Conservation (phyloP, 257 asterid species). For the Solanum acaule region DNA sequence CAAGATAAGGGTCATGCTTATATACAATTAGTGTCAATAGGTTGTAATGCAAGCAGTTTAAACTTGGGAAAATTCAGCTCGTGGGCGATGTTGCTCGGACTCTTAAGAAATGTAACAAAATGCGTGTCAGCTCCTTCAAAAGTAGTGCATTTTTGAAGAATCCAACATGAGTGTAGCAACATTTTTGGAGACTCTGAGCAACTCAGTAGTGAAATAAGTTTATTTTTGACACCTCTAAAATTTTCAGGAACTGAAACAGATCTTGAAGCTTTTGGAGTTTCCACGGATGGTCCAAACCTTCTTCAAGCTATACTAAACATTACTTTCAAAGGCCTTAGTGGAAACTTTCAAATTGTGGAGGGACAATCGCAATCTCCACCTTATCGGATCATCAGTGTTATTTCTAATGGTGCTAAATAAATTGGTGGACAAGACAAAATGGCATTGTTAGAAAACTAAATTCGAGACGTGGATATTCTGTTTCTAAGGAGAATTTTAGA, state of each 20-base stretch:
- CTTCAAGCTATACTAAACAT: slow-evolving; percentile 7
- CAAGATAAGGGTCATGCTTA: too few species aligned
- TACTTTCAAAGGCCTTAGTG: slow-evolving; percentile 5
- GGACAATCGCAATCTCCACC: neutral
- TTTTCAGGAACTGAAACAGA: slow-evolving; percentile 14
- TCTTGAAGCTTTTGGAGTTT: slow-evolving; percentile 30
- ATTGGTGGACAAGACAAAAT: slow-evolving; percentile 18
- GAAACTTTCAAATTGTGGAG: too few species aligned
- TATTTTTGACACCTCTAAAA: neutral
- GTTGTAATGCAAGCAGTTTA: neutral
- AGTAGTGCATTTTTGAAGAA: neutral
- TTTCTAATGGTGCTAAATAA: neutral
- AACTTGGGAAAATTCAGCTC: neutral
- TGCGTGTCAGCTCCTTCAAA: neutral
- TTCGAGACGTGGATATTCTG: neutral
- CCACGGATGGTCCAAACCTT: slow-evolving; percentile 23
- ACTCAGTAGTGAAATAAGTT: neutral
- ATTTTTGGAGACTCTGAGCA: neutral
- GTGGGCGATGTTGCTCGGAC: neutral
- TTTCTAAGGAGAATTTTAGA: slow-evolving; percentile 16
- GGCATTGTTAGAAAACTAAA: slow-evolving; percentile 7
- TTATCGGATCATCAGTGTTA: slow-evolving; percentile 9
- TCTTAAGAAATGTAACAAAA: too few species aligned
- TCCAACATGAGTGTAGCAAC: neutral
- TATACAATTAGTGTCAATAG: too few species aligned